Evolutionary conservation across 2,329 filamentous ascomycete genomes (phyloP).

Genomic region (Aspergillus sp.): DNA sequence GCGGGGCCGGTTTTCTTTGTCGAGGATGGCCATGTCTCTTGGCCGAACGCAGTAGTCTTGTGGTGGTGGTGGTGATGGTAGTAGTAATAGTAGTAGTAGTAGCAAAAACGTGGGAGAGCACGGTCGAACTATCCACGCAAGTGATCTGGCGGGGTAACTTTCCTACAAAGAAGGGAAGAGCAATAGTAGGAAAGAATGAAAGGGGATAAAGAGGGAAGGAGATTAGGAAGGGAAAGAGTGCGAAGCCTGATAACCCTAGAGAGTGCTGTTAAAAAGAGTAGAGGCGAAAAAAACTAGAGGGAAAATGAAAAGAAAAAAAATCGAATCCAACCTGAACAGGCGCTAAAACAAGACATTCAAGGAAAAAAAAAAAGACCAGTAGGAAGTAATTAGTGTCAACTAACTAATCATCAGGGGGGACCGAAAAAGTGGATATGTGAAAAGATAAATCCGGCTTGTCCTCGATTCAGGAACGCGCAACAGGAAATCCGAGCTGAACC

Average conservation of each 20-base stretch:
- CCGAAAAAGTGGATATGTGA: constrained; percentile 6
- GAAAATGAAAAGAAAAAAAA: constrained; percentile 1
- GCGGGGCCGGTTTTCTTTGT: constrained; percentile 37
- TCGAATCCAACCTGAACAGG: neutral
- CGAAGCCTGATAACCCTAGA: neutral
- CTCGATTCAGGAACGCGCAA: constrained; percentile 13
- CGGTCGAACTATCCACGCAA: too few relatives aligned
- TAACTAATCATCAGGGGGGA: neutral
- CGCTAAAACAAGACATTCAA: constrained; percentile 14
- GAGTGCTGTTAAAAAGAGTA: neutral
- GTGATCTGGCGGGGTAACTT: too few relatives aligned
- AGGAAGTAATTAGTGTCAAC: neutral
- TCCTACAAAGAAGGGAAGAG: neutral
- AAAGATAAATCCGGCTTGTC: constrained; percentile 5
- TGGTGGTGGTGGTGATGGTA: neutral
- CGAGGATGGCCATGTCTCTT: constrained; percentile 35
- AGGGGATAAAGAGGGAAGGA: neutral
- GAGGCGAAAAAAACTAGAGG: neutral
- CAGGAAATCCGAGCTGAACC: constrained; percentile 16
- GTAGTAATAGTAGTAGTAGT: too few relatives aligned
- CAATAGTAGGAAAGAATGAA: neutral
- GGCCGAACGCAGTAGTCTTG: constrained; percentile 4
- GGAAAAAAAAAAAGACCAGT: neutral
- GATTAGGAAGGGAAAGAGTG: neutral
- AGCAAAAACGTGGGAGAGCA: neutral